phyloP scores from a whole-genome alignment of 768 basidiomycete genomes.

The Pulveroboletus sp. region DNA sequence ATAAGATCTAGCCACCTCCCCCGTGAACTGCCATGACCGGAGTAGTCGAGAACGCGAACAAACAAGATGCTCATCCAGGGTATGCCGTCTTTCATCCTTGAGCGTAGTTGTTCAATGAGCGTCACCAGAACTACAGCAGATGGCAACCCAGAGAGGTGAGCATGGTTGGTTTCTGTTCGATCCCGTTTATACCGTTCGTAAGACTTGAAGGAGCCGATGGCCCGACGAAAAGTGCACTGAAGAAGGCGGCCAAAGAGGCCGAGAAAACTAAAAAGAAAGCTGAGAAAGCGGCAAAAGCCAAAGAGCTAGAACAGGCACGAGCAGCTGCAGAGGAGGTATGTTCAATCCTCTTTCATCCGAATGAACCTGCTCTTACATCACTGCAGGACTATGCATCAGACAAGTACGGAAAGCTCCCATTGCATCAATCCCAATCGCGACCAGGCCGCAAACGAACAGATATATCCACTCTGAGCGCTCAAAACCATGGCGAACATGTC shows the following conservation, averaged over 20 bases:
- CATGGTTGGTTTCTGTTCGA: not conserved
- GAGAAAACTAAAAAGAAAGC: slow-evolving; percentile 89
- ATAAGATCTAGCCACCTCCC: slow-evolving; percentile 19
- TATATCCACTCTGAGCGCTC: slow-evolving; percentile 59
- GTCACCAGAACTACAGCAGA: slow-evolving; percentile 9
- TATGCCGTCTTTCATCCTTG: not conserved
- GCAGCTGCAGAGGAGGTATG: slow-evolving; percentile 56
- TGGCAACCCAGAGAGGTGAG: slow-evolving; percentile 11
- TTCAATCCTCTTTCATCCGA: slow-evolving; percentile 32
- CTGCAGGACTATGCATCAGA: slow-evolving; percentile 68
- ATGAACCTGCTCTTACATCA: slow-evolving; percentile 16
- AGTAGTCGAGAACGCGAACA: not conserved
- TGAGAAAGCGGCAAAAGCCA: slow-evolving; percentile 77
- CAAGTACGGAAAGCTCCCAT: slow-evolving; percentile 83
- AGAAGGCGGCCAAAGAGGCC: slow-evolving; percentile 86
- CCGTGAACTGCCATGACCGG: slow-evolving; percentile 16
- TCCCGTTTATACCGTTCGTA: slow-evolving; percentile 1
- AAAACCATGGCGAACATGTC: slow-evolving; percentile 68
- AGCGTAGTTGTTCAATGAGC: not conserved
- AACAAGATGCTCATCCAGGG: slow-evolving; percentile 2
- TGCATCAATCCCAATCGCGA: slow-evolving; percentile 89
- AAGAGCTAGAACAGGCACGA: slow-evolving; percentile 69
- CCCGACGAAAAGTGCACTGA: slow-evolving; percentile 83
- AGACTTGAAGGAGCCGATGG: slow-evolving; percentile 37
- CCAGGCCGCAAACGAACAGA: slow-evolving; percentile 55